These are phyloP conservation scores for Hordeum vulgare DNA, from an alignment of 176 grass and related monocot genomes.

Conservation along the genomic window DNA sequence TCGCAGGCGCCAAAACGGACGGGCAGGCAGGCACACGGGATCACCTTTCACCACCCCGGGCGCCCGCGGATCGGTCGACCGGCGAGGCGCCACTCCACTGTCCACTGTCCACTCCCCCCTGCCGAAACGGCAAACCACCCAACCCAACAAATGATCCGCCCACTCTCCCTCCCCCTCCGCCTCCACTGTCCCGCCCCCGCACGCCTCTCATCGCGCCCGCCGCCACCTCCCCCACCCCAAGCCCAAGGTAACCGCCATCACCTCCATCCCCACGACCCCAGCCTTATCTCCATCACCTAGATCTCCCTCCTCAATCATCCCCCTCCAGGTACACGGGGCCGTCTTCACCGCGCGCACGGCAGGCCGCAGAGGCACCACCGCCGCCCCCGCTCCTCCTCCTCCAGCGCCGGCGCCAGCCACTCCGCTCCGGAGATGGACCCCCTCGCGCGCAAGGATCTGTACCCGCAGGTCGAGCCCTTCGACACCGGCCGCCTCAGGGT, in stretches of 20 bases:
- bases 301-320: background rate
- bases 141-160: conserved; percentile 30
- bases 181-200: conserved; percentile 7
- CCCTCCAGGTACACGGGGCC: background rate
- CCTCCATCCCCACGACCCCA: background rate
- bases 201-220: conserved; percentile 20
- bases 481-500: conserved; percentile 64
- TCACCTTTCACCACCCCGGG: background rate
- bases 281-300: background rate
- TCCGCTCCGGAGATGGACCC: conserved; percentile 18
- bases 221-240: background rate
- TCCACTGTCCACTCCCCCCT: background rate
- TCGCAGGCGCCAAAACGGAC: background rate
- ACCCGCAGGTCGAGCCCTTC: conserved; percentile 67
- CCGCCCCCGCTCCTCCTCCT: background rate
- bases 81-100: background rate
- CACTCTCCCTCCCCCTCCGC: background rate
- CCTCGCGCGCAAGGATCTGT: conserved; percentile 39
- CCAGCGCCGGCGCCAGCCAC: background rate
- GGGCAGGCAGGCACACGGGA: background rate
- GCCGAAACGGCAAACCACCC: background rate
- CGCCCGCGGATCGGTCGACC: background rate
- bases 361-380: background rate
- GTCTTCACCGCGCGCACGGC: background rate
- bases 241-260: background rate